These are phyloP conservation scores for Trichoderma atrobrunneum DNA, from an alignment of 2,329 filamentous ascomycete genomes.

Conservation along the genomic window DNA sequence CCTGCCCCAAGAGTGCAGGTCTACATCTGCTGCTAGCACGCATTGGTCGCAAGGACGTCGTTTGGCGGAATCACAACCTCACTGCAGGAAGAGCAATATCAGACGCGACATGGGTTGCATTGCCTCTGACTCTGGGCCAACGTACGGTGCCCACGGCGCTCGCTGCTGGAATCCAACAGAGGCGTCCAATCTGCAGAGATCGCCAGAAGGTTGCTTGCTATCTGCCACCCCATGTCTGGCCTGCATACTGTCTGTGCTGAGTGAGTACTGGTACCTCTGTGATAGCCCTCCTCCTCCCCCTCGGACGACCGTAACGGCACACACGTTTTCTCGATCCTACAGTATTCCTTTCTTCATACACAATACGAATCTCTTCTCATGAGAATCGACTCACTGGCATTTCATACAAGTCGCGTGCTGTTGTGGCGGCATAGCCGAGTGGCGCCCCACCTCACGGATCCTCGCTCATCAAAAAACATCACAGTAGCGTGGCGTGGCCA, in stretches of 20 bases:
- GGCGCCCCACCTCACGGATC: constrained; percentile 13
- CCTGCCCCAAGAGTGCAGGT: background rate
- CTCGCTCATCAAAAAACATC: constrained; percentile 12
- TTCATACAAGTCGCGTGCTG: constrained; percentile 9
- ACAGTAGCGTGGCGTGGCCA: background rate
- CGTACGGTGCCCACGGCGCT: background rate
- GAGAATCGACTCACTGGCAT: background rate
- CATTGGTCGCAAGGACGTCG: background rate
- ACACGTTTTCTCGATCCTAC: background rate
- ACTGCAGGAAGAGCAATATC: constrained; percentile 10
- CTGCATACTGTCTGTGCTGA: background rate
- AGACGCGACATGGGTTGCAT: constrained; percentile 8
- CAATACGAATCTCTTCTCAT: background rate
- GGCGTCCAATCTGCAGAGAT: background rate
- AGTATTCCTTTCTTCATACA: background rate
- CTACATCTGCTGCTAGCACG: background rate
- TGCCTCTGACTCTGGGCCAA: background rate
- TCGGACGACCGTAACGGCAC: background rate
- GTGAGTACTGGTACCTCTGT: background rate
- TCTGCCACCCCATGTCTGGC: background rate
- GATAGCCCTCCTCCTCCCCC: background rate
- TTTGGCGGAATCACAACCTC: background rate
- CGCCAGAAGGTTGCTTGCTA: background rate
- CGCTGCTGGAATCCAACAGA: background rate
- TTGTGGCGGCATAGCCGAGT: constrained; percentile 17